A percentile compares a stretch with the other conserved stretches of the same genome.
Evolutionary conservation across 106 monocot genomes (phyloP).

Genomic region (Dendrobium chrysotoxum): DNA sequence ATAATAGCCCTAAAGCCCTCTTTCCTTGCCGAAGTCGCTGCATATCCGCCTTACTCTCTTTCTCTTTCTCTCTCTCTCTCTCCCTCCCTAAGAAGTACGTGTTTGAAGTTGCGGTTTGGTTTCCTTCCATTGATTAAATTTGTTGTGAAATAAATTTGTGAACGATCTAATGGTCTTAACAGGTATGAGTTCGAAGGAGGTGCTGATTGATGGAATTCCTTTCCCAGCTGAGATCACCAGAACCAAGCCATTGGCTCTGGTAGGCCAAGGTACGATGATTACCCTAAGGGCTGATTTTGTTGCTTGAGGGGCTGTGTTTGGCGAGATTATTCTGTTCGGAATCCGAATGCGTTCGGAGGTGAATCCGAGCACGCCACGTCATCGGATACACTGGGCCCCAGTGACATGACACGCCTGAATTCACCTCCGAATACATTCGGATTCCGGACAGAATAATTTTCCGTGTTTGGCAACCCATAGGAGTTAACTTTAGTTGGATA

Average conservation of each 20-base stretch:
- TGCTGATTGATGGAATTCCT: constrained; percentile 59
- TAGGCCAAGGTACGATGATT: constrained; percentile 44
- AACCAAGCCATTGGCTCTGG: constrained; percentile 38
- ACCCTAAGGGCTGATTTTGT: too few relatives aligned
- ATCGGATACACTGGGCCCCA: too few relatives aligned
- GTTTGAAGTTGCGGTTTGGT: not conserved
- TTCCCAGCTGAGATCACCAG: constrained; percentile 42
- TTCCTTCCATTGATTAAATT: not conserved
- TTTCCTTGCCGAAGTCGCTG: not conserved
- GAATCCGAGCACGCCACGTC: too few relatives aligned
- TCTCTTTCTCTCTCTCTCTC: not conserved
- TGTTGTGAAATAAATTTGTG: too few relatives aligned
- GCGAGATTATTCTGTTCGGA: too few relatives aligned
- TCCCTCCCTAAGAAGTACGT: not conserved
- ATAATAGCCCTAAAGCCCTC: not conserved
- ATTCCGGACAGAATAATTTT: too few relatives aligned
- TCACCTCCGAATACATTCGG: too few relatives aligned
- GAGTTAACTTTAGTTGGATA: too few relatives aligned
- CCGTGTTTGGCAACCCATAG: too few relatives aligned
- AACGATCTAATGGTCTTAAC: not conserved
- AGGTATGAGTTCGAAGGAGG: constrained; percentile 67
- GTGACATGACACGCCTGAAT: too few relatives aligned
- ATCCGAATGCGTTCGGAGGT: too few relatives aligned
- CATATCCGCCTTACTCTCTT: not conserved
- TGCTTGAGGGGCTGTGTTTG: too few relatives aligned